These are phyloP conservation scores for Leptographium lundbergii DNA, from an alignment of 2,329 filamentous ascomycete species.

Conservation along the genomic window DNA sequence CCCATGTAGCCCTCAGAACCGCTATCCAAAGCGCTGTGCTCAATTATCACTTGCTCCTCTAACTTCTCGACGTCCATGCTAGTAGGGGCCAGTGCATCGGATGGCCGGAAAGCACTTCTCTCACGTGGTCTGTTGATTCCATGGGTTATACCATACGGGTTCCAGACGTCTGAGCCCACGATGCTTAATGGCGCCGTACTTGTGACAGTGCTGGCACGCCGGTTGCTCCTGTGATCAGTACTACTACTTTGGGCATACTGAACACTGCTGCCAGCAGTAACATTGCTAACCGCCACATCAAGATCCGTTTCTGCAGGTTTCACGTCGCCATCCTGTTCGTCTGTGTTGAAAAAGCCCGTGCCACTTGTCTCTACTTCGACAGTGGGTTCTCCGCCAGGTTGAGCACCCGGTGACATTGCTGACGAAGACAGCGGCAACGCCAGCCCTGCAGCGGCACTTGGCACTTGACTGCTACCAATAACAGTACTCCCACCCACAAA, in stretches of 20 bases:
- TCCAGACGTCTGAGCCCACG: slow-evolving; percentile 9
- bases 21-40: slow-evolving; percentile 17
- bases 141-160: slow-evolving; percentile 8
- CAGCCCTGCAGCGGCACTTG: not conserved
- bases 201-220: not conserved
- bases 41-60: slow-evolving; percentile 19
- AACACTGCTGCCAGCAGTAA: not conserved
- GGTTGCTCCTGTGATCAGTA: not conserved
- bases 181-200: not conserved
- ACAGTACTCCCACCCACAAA: not conserved
- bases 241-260: not conserved
- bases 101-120: slow-evolving; percentile 4
- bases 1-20: slow-evolving; percentile 29
- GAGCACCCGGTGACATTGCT: slow-evolving; percentile 31
- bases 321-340: slow-evolving; percentile 12
- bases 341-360: slow-evolving; percentile 6
- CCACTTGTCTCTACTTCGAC: slow-evolving; percentile 5
- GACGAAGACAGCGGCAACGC: slow-evolving; percentile 24
- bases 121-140: slow-evolving; percentile 7
- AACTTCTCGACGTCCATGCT: slow-evolving; percentile 22
- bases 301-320: slow-evolving; percentile 15
- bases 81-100: not conserved
- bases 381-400: slow-evolving; percentile 12
- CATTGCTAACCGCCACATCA: slow-evolving; percentile 9
- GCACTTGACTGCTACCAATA: not conserved